Base-by-base conservation (phyloP, 768 basidiomycete genomes). In the Termitomyces sp. region DNA sequence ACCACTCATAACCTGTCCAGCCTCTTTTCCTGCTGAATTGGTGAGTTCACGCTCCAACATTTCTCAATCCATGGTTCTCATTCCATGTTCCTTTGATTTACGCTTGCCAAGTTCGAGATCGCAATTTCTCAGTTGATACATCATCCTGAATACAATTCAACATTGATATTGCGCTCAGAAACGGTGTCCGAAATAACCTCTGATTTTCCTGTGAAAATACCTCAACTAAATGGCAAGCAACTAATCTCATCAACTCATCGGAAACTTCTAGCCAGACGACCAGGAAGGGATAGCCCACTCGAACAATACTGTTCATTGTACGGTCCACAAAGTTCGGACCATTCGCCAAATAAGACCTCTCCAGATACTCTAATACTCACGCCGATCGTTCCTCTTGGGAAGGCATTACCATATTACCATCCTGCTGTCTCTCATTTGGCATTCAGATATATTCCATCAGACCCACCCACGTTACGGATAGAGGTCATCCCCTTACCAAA, bases 101-200 rank as follows among this genome's bases (percentile, higher is more conserved):
- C 20, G 28, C 8, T 16, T 22, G 8, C 20, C 9, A 38, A 94
- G 92, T 97, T 97, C 66, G 82, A 88, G 62, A 66, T 69, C 1
- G 90, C 89, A 0, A 69, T 88, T 33, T 81, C 79, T 26, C 88
- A 92, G 60, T 75, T 96, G 18, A 76, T 94, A 7, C 81, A 89
- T 38, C 93, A 96, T 66, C 95, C 95, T 6, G 95, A 98, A 66
- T 92, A 92, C 68, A 96, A 95, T 67, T 93, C 92, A 0, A 89
- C 91, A 0, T 80, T 96, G 28, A 96, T 98, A 56, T 74, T 98
- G 18, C 84, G 95, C 2, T 90, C 94, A 0, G 91, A 96, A 40
- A 81, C 80, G 3, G 50, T 90, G 20, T 67, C 68, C 6, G 79
- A 85, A 46, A 62, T 68, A 24, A 68, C 62, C 7, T 63, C 63